Evolutionary conservation across 345 rosid genomes (phyloP).

Genomic region (Punica granatum): DNA sequence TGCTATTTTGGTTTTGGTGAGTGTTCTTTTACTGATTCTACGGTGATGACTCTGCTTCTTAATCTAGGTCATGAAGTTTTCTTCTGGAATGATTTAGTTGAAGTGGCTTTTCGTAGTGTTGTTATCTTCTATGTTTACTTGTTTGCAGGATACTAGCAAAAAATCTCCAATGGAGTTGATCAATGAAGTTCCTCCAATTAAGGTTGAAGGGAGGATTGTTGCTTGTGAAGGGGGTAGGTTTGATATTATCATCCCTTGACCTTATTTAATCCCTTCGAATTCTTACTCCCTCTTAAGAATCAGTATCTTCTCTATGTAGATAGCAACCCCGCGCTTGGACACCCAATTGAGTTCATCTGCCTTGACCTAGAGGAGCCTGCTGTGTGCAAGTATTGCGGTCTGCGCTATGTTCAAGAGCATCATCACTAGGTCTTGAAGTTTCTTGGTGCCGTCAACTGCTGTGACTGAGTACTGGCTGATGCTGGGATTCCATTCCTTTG

Average conservation of each 20-base stretch:
- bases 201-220: conserved; percentile 88
- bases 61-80: neutral
- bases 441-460: neutral
- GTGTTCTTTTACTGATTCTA: neutral
- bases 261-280: neutral
- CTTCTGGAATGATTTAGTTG: neutral
- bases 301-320: conserved; percentile 28
- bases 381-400: conserved; percentile 94
- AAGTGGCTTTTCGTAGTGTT: neutral
- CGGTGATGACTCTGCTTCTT: neutral
- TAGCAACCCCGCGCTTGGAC: conserved; percentile 79
- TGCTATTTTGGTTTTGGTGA: neutral
- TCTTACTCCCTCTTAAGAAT: neutral
- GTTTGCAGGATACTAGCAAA: conserved; percentile 61
- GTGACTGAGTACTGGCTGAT: neutral
- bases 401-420: conserved; percentile 86
- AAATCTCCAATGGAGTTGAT: conserved; percentile 99
- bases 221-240: conserved; percentile 96
- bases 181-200: conserved; percentile 94
- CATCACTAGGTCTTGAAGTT: conserved; percentile 46
- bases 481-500: neutral
- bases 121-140: neutral
- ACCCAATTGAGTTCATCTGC: conserved; percentile 97
- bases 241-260: conserved; percentile 2
- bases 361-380: conserved; percentile 84